Percentiles rank a stretch among this genome's conserved stretches.
Evolutionary conservation across 139 green algal species (phyloP).

Genomic region (Closterium sp.): DNA sequence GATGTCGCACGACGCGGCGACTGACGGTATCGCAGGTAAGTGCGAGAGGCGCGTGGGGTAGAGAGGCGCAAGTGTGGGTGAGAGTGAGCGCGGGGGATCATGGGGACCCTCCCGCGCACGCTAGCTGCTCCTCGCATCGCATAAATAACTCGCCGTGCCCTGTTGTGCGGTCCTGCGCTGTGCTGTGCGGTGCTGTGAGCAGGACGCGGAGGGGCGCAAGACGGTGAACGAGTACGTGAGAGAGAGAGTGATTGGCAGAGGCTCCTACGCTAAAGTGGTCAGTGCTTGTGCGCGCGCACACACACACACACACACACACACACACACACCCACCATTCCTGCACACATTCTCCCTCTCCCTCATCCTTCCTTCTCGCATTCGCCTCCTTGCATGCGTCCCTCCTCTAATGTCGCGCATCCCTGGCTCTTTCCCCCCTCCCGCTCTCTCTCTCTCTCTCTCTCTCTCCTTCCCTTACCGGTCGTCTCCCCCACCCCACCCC

Average conservation of each 20-base stretch:
- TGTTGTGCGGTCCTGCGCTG: not conserved
- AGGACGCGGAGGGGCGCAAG: conserved; percentile 37
- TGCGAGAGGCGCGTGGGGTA: not conserved
- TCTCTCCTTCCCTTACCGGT: not conserved
- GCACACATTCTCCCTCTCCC: not conserved
- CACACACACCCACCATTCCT: not conserved
- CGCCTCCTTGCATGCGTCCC: not conserved
- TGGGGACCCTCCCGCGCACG: no score
- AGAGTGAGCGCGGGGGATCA: not conserved
- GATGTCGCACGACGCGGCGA: not conserved
- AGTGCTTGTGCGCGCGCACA: no score
- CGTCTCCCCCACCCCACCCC: no score
- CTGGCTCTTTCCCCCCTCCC: not conserved
- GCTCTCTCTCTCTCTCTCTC: not conserved
- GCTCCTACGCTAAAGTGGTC: conserved; percentile 44
- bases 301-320: no score
- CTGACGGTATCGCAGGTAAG: not conserved
- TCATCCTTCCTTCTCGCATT: not conserved
- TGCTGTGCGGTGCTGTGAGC: not conserved
- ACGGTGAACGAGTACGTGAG: conserved; percentile 39
- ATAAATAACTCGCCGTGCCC: no score
- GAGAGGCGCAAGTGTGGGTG: not conserved
- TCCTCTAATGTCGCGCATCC: no score
- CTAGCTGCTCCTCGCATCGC: no score
- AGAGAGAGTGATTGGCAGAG: not conserved